Conservation (phyloP, 2,329 filamentous ascomycete genomes). For the Fusarium nurragi region DNA sequence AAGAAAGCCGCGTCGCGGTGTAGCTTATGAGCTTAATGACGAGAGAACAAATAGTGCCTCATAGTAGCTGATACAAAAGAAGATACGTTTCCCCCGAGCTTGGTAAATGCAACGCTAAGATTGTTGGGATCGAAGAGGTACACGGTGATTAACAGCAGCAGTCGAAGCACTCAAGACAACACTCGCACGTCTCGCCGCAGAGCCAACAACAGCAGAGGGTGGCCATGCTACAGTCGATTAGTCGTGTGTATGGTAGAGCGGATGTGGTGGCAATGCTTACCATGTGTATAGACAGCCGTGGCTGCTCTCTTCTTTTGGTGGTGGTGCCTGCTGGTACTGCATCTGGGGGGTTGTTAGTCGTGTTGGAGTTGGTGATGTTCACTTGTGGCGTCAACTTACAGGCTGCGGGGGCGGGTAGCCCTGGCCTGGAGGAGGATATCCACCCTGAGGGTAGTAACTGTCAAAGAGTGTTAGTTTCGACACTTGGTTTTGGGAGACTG, state of each 20-base stretch:
- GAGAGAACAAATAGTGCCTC: background rate
- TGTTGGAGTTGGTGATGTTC: conserved; percentile 2
- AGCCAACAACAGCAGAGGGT: conserved; percentile 57
- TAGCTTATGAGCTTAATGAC: background rate
- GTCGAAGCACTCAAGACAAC: conserved; percentile 54
- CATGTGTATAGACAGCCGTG: conserved; percentile 54
- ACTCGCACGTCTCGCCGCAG: conserved; percentile 56
- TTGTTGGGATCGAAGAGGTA: background rate
- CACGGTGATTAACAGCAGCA: conserved; percentile 50
- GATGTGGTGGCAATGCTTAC: conserved; percentile 33
- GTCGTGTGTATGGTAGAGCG: fast-evolving
- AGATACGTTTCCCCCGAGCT: background rate
- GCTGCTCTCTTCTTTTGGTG: conserved; percentile 52
- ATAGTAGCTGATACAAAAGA: background rate
- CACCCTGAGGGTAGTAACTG: conserved; percentile 32
- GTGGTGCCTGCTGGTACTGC: conserved; percentile 48
- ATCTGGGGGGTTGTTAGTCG: conserved; percentile 36
- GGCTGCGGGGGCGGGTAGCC: conserved; percentile 39
- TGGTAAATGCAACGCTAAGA: conserved; percentile 6
- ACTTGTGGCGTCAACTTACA: conserved; percentile 20
- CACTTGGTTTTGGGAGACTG: too few relatives aligned
- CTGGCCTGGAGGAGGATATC: conserved; percentile 40
- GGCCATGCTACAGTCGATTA: conserved; percentile 46
- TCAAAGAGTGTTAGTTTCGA: background rate
- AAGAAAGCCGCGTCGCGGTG: background rate